These are phyloP conservation scores for Stylosanthes scabra DNA, from an alignment of 331 rosid genomes.

Conservation along the genomic window DNA sequence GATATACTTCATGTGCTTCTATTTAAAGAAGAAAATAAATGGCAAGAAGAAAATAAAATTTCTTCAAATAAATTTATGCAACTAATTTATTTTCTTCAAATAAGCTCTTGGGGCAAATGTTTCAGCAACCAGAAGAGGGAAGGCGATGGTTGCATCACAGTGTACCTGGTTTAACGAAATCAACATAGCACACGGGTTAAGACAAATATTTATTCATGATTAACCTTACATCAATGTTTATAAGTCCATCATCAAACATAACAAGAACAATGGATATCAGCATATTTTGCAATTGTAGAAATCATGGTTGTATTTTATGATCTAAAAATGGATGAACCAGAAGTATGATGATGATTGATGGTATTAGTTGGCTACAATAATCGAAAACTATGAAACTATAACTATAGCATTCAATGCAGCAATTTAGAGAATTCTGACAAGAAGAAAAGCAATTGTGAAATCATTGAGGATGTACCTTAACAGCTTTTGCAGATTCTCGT, in stretches of 20 bases:
- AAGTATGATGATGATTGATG: conserved; percentile 5
- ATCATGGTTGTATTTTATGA: conserved; percentile 3
- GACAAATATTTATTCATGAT: background rate
- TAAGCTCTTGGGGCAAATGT: conserved; percentile 69
- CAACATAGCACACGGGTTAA: background rate
- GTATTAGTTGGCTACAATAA: background rate
- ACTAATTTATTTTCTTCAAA: too few relatives aligned
- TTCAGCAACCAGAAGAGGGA: conserved; percentile 90
- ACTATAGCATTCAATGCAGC: background rate
- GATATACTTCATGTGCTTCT: too few relatives aligned
- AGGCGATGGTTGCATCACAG: conserved; percentile 97
- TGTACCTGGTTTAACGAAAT: conserved; percentile 67
- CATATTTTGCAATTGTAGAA: background rate
- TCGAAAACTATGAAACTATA: background rate
- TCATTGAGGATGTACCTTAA: conserved; percentile 61
- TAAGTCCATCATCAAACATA: background rate
- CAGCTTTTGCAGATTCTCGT: conserved; percentile 80
- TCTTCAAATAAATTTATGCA: too few relatives aligned
- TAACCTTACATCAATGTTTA: background rate
- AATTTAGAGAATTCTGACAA: conserved; percentile 18
- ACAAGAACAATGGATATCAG: background rate
- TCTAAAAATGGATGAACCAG: background rate
- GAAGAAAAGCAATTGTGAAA: background rate
- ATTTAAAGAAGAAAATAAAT: too few relatives aligned
- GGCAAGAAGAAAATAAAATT: too few relatives aligned